Evolutionary conservation across 2,329 filamentous ascomycete species (phyloP).

Genomic region (Diaporthe sp.): DNA sequence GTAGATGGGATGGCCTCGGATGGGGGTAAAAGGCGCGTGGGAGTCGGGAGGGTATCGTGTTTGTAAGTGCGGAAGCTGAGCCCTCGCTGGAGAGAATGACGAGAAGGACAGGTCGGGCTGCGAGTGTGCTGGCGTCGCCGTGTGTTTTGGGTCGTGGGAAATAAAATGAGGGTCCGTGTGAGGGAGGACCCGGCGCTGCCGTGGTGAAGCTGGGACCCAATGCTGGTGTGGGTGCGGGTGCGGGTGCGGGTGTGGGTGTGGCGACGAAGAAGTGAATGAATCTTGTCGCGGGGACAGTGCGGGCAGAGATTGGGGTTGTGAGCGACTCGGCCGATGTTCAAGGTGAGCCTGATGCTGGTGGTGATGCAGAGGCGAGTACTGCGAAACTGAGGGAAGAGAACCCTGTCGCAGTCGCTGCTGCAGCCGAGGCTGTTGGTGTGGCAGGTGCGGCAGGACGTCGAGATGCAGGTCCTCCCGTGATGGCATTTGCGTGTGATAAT

Average conservation of each 20-base stretch:
- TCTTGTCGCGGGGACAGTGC: constrained; percentile 31
- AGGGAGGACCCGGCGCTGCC: constrained; percentile 41
- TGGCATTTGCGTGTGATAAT: neutral
- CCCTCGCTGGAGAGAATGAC: constrained; percentile 32
- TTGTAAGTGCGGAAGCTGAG: constrained; percentile 6
- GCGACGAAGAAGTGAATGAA: constrained; percentile 29
- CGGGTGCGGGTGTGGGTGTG: constrained; percentile 18
- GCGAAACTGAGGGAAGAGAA: constrained; percentile 38
- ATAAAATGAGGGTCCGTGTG: constrained; percentile 42
- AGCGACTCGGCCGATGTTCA: constrained; percentile 32
- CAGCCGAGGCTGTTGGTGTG: constrained; percentile 16
- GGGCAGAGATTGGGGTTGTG: constrained; percentile 29
- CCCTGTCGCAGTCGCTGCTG: constrained; percentile 34
- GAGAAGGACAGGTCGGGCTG: constrained; percentile 29
- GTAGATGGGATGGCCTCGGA: constrained; percentile 13
- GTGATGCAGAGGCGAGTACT: constrained; percentile 34
- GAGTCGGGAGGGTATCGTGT: constrained; percentile 11
- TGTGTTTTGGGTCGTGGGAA: constrained; percentile 39
- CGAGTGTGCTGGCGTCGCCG: constrained; percentile 22
- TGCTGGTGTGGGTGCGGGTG: constrained; percentile 23
- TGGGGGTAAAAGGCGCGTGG: neutral
- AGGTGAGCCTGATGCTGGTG: constrained; percentile 24
- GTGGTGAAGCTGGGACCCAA: constrained; percentile 35
- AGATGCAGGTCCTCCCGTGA: constrained; percentile 6
- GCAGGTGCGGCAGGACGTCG: constrained; percentile 7